These are phyloP conservation scores for Exophiala oligosperma DNA, from an alignment of 2,329 filamentous ascomycete genomes.

Conservation along the genomic window DNA sequence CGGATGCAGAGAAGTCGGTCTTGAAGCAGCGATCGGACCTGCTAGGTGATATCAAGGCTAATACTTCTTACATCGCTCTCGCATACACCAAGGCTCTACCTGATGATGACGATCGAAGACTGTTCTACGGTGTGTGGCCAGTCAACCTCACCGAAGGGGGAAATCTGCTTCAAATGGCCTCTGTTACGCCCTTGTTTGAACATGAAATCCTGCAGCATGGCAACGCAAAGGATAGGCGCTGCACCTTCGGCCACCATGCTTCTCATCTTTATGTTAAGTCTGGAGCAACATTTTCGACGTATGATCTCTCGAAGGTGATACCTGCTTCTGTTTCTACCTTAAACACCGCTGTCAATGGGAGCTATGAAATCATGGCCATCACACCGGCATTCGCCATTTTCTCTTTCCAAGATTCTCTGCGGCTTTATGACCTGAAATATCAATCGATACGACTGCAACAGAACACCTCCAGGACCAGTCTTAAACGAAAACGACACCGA, in stretches of 20 bases:
- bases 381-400: slow-evolving; percentile 37
- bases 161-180: slow-evolving; percentile 33
- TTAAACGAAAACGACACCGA: slow-evolving; percentile 26
- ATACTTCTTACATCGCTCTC: slow-evolving; percentile 14
- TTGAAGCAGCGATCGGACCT: slow-evolving; percentile 31
- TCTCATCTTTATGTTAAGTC: slow-evolving; percentile 15
- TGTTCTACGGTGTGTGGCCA: slow-evolving; percentile 38
- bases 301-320: slow-evolving; percentile 40
- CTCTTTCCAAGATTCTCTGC: slow-evolving; percentile 42
- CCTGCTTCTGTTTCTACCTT: slow-evolving; percentile 11
- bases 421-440: slow-evolving; percentile 49
- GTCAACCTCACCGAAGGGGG: slow-evolving; percentile 29
- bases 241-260: slow-evolving; percentile 12
- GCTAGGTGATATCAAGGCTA: slow-evolving; percentile 2
- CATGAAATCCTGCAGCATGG: slow-evolving; percentile 28
- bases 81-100: slow-evolving; percentile 6
- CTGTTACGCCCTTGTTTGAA: slow-evolving; percentile 42
- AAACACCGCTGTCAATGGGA: slow-evolving; percentile 5
- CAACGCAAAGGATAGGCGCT: slow-evolving; percentile 5
- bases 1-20: slow-evolving; percentile 29
- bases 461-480: slow-evolving; percentile 30
- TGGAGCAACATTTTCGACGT: slow-evolving; percentile 34
- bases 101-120: slow-evolving; percentile 26
- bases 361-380: slow-evolving; percentile 18
- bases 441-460: slow-evolving; percentile 47